Evolutionary conservation across 305 asterid genomes (phyloP).

Genomic region (Solanum aculeatissimum): DNA sequence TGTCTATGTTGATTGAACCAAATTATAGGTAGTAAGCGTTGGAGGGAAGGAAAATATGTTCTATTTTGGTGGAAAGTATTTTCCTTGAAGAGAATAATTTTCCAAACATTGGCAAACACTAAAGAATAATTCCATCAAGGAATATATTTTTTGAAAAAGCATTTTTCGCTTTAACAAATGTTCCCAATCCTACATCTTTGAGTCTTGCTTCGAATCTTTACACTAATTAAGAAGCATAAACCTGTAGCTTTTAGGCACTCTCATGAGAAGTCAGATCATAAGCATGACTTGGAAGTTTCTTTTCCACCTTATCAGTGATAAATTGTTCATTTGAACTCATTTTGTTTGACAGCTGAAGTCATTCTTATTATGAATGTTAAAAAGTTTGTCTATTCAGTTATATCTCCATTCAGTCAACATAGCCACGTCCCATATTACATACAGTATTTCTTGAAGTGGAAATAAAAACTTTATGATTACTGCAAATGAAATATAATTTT

Average conservation of each 20-base stretch:
- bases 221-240: background rate
- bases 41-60: background rate
- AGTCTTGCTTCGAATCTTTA: background rate
- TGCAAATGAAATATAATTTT: background rate
- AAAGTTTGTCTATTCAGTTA: background rate
- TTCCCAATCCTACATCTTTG: background rate
- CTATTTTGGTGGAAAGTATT: background rate
- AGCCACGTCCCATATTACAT: background rate
- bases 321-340: background rate
- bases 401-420: background rate
- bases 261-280: background rate
- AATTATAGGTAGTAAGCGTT: background rate
- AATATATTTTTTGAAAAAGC: background rate
- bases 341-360: background rate
- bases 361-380: background rate
- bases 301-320: background rate
- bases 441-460: background rate
- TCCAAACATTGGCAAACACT: background rate
- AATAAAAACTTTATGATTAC: background rate
- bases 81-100: background rate
- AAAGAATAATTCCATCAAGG: background rate
- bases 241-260: background rate
- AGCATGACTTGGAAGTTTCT: background rate
- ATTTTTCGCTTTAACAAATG: background rate
- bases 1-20: background rate